Evolutionary conservation across 306 rosid species (phyloP), one percentile per base, ranked within the genome.

Genomic region (Citrullus mucosospermus): DNA sequence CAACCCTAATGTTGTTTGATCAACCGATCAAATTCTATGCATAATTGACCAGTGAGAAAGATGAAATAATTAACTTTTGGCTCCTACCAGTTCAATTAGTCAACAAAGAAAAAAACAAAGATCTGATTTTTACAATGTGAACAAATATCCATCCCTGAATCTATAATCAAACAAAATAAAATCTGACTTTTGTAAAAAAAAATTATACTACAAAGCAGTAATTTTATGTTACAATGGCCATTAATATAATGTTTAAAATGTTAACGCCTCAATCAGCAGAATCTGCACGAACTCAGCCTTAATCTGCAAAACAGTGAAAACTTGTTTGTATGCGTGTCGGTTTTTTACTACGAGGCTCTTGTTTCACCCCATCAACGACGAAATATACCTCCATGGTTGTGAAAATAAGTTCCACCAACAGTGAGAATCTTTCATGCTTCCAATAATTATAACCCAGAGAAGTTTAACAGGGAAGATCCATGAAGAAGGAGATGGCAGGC

Each of bases 221-320:
- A 69, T 69, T 20, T 4, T 69, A 69, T 69, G 54, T 69, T 69
- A 69, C 76, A 69, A 22, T 69, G 76, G 56, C 38, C 76, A 69
- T 11, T 0, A 25, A 25, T 25, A 25, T 25, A 46, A 13, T n/a
- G n/a, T 41, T 22, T 28, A 14, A 46, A 25, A 14, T 48, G 77
- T 71, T 48, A 46, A 71, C 4, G 56, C 75, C 34, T 16, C 56
- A 20, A 43, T 69, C 75, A 41, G 75, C 50, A 66, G 50, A 15
- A 66, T 66, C 51, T 67, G 16, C 51, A 38, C 36, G 18, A 43
- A 69, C 56, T 10, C 54, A 25, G 48, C 13, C 2, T 70, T 46
- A 46, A 44, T 70, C 58, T 22, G 76, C 41, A 70, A 70, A 69
- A 41, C 36, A 69, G 39, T 2, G 30, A n/a, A 43, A 43, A 44